These are phyloP conservation scores for Sisymbrium irio DNA, from an alignment of 345 rosid species.

Conservation along the genomic window DNA sequence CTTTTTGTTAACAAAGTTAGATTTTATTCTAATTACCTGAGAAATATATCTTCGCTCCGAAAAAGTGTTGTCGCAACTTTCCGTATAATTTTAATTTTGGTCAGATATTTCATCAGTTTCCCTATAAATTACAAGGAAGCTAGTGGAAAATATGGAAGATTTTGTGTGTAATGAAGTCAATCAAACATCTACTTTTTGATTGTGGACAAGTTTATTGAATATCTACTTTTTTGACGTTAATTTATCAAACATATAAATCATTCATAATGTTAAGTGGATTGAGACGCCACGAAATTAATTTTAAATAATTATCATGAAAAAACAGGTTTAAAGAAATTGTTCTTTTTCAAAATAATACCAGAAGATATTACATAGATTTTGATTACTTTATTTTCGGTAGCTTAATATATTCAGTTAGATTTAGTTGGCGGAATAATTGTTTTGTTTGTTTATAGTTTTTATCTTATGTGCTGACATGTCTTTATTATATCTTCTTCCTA, in stretches of 20 bases:
- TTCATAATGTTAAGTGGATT: background rate
- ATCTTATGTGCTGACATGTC: background rate
- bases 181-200: background rate
- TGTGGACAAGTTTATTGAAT: background rate
- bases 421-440: background rate
- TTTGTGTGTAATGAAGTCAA: background rate
- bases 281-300: background rate
- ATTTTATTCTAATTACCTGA: background rate
- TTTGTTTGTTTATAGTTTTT: background rate
- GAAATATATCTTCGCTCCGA: background rate
- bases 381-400: background rate
- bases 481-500: background rate
- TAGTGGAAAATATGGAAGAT: background rate
- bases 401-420: background rate
- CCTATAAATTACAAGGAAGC: background rate
- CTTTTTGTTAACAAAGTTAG: slow-evolving; percentile 1
- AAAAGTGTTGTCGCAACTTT: background rate
- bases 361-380: background rate
- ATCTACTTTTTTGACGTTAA: background rate
- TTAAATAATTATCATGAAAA: background rate
- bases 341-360: background rate
- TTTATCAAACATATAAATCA: background rate
- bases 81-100: background rate
- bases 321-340: background rate
- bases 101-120: background rate